Evolutionary conservation across 805 yeast species (phyloP).

Genomic region (Saturnispora diversa): DNA sequence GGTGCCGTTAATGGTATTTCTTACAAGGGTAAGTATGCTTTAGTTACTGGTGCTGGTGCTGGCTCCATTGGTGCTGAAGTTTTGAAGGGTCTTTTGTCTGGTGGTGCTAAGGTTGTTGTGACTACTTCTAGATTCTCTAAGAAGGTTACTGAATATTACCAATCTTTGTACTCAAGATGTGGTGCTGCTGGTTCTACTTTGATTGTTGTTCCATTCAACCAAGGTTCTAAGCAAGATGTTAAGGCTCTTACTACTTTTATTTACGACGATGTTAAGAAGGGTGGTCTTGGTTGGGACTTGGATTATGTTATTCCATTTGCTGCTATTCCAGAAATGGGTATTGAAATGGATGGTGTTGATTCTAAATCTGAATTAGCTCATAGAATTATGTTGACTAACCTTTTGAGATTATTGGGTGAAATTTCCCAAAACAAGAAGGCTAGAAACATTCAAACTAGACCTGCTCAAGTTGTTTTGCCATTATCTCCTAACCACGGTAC

Average conservation of each 20-base stretch:
- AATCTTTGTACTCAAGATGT: slow-evolving; percentile 80
- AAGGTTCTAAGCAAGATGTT: slow-evolving; percentile 93
- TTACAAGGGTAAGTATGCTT: slow-evolving; percentile 78
- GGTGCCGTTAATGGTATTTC: slow-evolving; percentile 94
- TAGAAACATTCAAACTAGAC: slow-evolving; percentile 81
- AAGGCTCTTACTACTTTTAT: slow-evolving; percentile 78
- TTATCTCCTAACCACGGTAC: slow-evolving; percentile 99
- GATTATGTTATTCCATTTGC: slow-evolving; percentile 97
- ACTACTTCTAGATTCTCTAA: slow-evolving; percentile 95
- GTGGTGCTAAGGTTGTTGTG: slow-evolving; percentile 96
- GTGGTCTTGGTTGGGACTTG: slow-evolving; percentile 96
- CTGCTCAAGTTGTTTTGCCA: slow-evolving; percentile 95
- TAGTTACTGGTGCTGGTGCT: slow-evolving; percentile 97
- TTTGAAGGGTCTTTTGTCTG: slow-evolving; percentile 86
- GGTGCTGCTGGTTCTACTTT: slow-evolving; percentile 91
- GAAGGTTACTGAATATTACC: slow-evolving; percentile 92
- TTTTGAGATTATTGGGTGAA: slow-evolving; percentile 84
- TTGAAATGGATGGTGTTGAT: slow-evolving; percentile 85
- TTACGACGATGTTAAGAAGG: slow-evolving; percentile 72
- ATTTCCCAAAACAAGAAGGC: slow-evolving; percentile 77
- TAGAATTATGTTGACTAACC: slow-evolving; percentile 95
- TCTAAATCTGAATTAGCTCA: slow-evolving; percentile 97
- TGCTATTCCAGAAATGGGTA: slow-evolving; percentile 98
- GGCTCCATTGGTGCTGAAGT: slow-evolving; percentile 98
- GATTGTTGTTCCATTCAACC: slow-evolving; percentile 97